These are phyloP conservation scores for Diplodia seriata DNA, from an alignment of 2,329 filamentous ascomycete genomes.

Conservation along the genomic window DNA sequence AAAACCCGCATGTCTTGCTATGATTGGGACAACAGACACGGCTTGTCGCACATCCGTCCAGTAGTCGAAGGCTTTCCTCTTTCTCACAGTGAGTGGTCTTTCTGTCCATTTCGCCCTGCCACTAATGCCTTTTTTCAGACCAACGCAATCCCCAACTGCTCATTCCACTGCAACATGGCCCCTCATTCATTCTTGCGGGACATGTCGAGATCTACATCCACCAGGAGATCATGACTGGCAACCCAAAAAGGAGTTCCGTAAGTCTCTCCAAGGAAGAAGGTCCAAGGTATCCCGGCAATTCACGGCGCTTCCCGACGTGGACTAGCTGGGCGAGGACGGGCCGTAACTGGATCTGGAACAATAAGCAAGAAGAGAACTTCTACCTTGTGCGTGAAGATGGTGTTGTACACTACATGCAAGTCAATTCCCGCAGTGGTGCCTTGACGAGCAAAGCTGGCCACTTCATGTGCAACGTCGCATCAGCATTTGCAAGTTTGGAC, in stretches of 20 bases:
- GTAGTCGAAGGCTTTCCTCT: conserved; percentile 29
- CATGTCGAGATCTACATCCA: conserved; percentile 48
- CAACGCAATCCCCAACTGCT: conserved; percentile 48
- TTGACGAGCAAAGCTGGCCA: conserved; percentile 54
- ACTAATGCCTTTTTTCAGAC: conserved; percentile 37
- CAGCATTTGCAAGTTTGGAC: conserved; percentile 75
- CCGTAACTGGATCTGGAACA: conserved; percentile 63
- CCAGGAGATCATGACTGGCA: conserved; percentile 51
- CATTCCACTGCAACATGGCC: conserved; percentile 49
- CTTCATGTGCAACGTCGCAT: conserved; percentile 77
- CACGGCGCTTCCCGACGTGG: conserved; percentile 67
- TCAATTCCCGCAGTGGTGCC: conserved; percentile 58
- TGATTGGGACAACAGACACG: conserved; percentile 60
- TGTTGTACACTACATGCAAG: conserved; percentile 73
- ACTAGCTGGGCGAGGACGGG: conserved; percentile 83
- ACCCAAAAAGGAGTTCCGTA: conserved; percentile 37
- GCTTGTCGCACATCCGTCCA: conserved; percentile 37
- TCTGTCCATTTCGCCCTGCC: conserved; percentile 30
- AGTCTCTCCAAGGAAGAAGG: conserved; percentile 44
- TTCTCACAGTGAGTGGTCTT: conserved; percentile 7
- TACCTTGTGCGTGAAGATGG: conserved; percentile 92
- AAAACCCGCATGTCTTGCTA: conserved; percentile 58
- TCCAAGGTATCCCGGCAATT: conserved; percentile 54
- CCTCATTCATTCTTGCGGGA: conserved; percentile 51
- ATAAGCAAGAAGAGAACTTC: conserved; percentile 74